Evolutionary conservation across 768 basidiomycete species (phyloP), one percentile per base, ranked within the genome.

Genomic region (Exsudoporus frostii): DNA sequence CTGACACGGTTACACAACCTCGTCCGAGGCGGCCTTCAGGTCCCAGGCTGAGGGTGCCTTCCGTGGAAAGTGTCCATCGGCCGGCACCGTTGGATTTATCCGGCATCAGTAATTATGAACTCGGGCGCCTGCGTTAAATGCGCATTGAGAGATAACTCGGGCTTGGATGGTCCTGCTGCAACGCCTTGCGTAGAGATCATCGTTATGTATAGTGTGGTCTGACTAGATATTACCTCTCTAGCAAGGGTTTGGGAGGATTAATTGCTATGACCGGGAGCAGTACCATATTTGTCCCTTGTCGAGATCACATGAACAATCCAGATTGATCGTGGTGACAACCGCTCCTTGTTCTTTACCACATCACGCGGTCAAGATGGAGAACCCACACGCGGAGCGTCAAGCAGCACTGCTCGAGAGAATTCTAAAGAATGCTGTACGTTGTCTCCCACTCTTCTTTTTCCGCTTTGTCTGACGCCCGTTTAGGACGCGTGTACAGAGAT

Each of bases 401-500:
- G 92, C 90, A 30, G 85, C 94, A 42, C 80, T 96, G 19, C 79
- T 97, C 4, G 91, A 96, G 60, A 82, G 94, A 25, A 94, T 98
- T 62, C 74, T 92, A 24, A 95, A 94, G 73, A 96, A 92, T 59
- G 83, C 89, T 7, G 93, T 93, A 56, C 57, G 86, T 76, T 13
- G 9, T 37, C 38, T 37, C 25, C 14, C 11, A 1, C 11, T 30
- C 1, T 20, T 34, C 14, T 19, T 42, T 8, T 43, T 8, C 25
- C 36, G 11, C 40, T 3, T 15, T 3, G 33, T 27, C 53, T 55
- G 42, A 44, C 14, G 19, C 20, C 22, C 33, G 44, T 27, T 22
- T 60, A 94, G 93, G 90, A 90, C 48, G 94, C 93, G 72, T 95
- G 92, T 71, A 92, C 92, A 30, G 94, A 98, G 70, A 86, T 86